Conservation (phyloP, 129 eudicot genomes). For the Helianthus annuus region DNA sequence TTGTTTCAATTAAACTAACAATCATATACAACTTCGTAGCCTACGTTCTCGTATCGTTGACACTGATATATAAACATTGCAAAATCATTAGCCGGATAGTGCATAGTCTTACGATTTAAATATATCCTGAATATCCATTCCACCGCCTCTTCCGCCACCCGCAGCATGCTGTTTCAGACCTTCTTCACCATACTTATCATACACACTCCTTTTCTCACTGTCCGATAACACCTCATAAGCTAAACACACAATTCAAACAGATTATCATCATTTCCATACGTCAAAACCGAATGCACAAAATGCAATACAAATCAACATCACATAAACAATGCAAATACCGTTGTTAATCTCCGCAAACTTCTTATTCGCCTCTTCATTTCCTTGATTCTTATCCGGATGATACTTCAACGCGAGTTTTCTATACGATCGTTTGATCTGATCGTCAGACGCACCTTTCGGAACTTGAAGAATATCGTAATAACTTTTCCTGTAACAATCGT, state of each 20-base stretch:
- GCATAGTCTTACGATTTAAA: constrained; percentile 73
- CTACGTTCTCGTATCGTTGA: not conserved
- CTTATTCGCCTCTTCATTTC: constrained; percentile 92
- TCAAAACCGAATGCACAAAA: constrained; percentile 3
- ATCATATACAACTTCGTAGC: not conserved
- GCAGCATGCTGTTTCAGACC: constrained; percentile 98
- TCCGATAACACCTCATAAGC: constrained; percentile 95
- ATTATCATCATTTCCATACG: not conserved
- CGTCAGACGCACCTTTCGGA: constrained; percentile 82
- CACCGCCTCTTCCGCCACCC: constrained; percentile 97
- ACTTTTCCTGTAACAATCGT: constrained; percentile 55
- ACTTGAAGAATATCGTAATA: constrained; percentile 83
- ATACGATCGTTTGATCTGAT: constrained; percentile 84
- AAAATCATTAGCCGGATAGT: not conserved
- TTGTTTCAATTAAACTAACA: no score
- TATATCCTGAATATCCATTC: constrained; percentile 90
- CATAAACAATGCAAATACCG: constrained; percentile 36
- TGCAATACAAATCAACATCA: not conserved
- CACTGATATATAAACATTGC: not conserved
- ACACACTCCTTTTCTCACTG: constrained; percentile 86
- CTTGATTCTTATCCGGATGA: constrained; percentile 93
- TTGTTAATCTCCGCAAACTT: constrained; percentile 83
- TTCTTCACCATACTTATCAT: constrained; percentile 93
- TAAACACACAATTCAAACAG: constrained; percentile 24
- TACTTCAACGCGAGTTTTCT: constrained; percentile 87